These are phyloP conservation scores for Sphagnum tenellum DNA, from an alignment of 225 moss, liverwort and hornwort species.

Conservation along the genomic window DNA sequence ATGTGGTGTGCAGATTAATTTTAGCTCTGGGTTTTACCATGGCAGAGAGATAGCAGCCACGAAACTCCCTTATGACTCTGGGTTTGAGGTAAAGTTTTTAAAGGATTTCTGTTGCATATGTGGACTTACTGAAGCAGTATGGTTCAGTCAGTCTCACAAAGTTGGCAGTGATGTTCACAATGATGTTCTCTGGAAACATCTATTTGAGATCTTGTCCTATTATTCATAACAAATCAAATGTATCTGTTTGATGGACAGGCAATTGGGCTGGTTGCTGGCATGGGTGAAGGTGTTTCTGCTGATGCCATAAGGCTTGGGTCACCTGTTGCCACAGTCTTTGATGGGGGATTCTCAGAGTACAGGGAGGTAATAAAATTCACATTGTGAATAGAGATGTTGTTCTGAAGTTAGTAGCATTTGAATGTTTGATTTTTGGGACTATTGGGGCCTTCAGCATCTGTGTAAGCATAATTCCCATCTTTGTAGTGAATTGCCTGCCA, in stretches of 20 bases:
- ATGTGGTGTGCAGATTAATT: constrained; percentile 53
- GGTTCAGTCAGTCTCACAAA: too few species aligned
- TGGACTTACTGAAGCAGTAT: too few species aligned
- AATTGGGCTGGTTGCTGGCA: constrained; percentile 63
- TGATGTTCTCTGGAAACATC: too few species aligned
- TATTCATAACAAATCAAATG: neutral
- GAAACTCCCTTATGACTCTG: constrained; percentile 63
- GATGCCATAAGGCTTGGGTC: constrained; percentile 43
- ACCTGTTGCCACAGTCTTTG: constrained; percentile 54
- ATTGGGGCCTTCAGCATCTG: too few species aligned
- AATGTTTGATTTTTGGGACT: too few species aligned
- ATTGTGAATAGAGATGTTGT: too few species aligned
- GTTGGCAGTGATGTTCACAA: too few species aligned
- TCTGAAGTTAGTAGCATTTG: too few species aligned
- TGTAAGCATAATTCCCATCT: too few species aligned
- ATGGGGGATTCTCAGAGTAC: constrained; percentile 78
- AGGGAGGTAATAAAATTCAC: constrained; percentile 33
- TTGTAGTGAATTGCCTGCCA: too few species aligned
- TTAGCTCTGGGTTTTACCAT: constrained; percentile 82
- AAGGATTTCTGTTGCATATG: too few species aligned
- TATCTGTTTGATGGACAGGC: constrained; percentile 31
- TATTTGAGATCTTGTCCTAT: neutral
- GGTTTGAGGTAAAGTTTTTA: constrained; percentile 64
- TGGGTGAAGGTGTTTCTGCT: constrained; percentile 39
- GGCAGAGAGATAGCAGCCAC: constrained; percentile 31